A percentile compares a stretch with the other conserved stretches of the same genome.
Evolutionary conservation across 768 basidiomycete genomes (phyloP).

Genomic region (Xanthoconium purpureum): DNA sequence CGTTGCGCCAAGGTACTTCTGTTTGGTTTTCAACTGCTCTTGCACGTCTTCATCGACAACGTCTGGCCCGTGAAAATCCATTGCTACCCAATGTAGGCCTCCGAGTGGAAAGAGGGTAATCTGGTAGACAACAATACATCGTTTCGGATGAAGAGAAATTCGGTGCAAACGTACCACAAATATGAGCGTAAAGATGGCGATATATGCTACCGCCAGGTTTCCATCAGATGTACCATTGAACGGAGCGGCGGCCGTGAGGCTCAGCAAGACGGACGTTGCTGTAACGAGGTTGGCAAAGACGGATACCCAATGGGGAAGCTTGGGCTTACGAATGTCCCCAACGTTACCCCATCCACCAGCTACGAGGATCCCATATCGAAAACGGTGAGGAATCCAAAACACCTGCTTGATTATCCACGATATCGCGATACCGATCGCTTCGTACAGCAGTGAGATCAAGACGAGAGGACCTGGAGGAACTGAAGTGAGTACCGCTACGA

Average conservation of each 20-base stretch:
- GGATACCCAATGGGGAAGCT: not conserved
- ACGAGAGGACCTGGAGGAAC: constrained; percentile 53
- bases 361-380: constrained; percentile 65
- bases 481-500: not conserved
- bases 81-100: constrained; percentile 48
- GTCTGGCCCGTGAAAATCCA: constrained; percentile 67
- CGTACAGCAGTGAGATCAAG: constrained; percentile 59
- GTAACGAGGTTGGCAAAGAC: not conserved
- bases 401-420: constrained; percentile 56
- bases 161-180: constrained; percentile 45
- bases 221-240: constrained; percentile 60
- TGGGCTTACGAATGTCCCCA: constrained; percentile 62
- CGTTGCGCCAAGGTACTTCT: constrained; percentile 21
- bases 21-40: constrained; percentile 40
- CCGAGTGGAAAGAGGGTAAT: constrained; percentile 66
- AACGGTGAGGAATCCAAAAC: constrained; percentile 78
- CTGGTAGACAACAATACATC: constrained; percentile 27
- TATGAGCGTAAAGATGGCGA: constrained; percentile 58
- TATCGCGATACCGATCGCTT: constrained; percentile 49
- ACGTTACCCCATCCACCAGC: constrained; percentile 70
- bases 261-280: constrained; percentile 68
- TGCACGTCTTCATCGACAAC: constrained; percentile 54
- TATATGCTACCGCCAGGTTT: constrained; percentile 63
- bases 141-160: not conserved
- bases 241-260: constrained; percentile 56